A percentile compares a stretch with the other conserved stretches of the same genome.
phyloP scores from a whole-genome alignment of 257 asterid species.

The Solanum neorickii region DNA sequence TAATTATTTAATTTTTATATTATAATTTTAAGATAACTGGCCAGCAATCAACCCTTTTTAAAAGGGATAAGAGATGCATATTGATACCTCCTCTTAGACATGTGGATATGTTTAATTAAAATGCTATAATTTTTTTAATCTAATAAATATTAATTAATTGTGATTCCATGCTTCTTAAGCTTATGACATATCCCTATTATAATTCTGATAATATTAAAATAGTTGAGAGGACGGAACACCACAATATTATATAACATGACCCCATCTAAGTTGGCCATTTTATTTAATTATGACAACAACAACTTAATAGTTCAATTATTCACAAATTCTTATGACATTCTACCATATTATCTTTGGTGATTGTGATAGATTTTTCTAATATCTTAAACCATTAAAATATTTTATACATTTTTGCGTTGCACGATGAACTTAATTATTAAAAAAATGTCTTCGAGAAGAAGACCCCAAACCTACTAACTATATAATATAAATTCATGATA shows the following conservation, averaged over 20 bases:
- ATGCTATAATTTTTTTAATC: background rate
- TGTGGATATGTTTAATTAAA: background rate
- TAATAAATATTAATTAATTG: background rate
- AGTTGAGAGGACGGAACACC: background rate
- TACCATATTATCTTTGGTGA: background rate
- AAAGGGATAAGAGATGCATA: background rate
- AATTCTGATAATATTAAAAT: background rate
- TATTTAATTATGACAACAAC: background rate
- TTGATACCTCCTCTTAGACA: background rate
- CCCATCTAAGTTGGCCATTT: background rate
- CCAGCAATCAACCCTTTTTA: background rate
- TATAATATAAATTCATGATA: background rate
- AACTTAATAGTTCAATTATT: background rate
- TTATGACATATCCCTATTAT: background rate
- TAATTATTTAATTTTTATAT: background rate
- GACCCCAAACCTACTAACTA: background rate
- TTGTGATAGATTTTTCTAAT: background rate
- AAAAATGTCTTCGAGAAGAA: background rate
- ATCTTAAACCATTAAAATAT: background rate
- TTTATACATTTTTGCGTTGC: background rate
- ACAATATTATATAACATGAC: background rate
- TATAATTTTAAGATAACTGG: background rate
- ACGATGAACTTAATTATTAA: background rate
- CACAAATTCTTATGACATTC: background rate
- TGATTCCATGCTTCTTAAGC: background rate